Percentiles rank a stretch among this genome's conserved stretches.
phyloP scores from a whole-genome alignment of 1,284 basidiomycete species.

The Mycena citricolor region DNA sequence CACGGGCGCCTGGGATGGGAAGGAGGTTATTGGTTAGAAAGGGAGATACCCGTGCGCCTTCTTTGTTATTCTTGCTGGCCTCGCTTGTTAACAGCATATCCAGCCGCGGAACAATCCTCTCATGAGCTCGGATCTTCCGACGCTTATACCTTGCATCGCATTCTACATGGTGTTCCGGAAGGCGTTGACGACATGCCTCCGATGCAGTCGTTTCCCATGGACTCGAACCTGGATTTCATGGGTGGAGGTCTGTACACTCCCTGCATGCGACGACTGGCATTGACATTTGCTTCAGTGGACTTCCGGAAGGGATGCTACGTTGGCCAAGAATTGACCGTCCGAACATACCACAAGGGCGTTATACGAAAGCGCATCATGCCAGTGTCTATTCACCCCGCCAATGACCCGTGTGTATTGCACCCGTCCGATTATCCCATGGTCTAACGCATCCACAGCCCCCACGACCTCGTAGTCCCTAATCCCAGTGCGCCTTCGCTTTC shows the following conservation, averaged over 20 bases:
- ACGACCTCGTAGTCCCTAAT: conserved; percentile 17
- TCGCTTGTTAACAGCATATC: conserved; percentile 15
- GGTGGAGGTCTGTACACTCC: conserved; percentile 68
- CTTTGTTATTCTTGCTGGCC: conserved; percentile 4
- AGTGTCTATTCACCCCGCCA: conserved; percentile 49
- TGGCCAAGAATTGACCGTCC: conserved; percentile 95
- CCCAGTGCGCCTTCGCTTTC: conserved; percentile 28
- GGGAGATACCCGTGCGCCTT: conserved; percentile 68
- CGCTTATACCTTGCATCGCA: conserved; percentile 79
- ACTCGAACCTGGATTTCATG: conserved; percentile 93
- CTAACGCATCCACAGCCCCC: conserved; percentile 17
- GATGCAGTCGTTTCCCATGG: conserved; percentile 84
- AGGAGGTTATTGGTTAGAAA: conserved; percentile 66
- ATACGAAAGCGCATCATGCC: conserved; percentile 91
- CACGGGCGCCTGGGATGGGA: conserved; percentile 79
- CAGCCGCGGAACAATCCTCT: conserved; percentile 55
- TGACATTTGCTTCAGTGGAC: conserved; percentile 63
- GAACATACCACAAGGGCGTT: conserved; percentile 94
- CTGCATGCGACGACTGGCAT: conserved; percentile 9
- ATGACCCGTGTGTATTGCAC: conserved; percentile 19
- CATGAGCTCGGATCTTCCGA: conserved; percentile 53
- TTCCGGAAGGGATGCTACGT: conserved; percentile 98
- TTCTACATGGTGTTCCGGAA: conserved; percentile 86
- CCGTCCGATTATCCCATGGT: not conserved
- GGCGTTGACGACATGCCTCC: conserved; percentile 78